phyloP scores from a whole-genome alignment of 441 rosid species.

The Croton laevigatus region DNA sequence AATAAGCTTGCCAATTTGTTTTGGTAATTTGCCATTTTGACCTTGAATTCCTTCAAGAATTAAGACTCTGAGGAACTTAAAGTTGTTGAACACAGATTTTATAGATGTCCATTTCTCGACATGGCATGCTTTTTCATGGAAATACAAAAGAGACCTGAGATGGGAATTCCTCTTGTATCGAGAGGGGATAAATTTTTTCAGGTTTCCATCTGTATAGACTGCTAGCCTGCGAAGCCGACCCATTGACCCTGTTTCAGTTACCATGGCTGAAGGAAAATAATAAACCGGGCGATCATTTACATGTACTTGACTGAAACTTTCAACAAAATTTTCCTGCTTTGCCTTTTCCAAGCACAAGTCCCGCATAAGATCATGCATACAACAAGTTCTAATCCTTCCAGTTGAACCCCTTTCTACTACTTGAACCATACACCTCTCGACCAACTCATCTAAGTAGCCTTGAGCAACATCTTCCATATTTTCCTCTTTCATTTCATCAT shows the following conservation, averaged over 20 bases:
- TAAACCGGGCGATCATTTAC: neutral
- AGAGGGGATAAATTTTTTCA: constrained; percentile 17
- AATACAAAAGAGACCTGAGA: constrained; percentile 26
- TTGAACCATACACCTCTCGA: constrained; percentile 27
- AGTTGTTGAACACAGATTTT: constrained; percentile 15
- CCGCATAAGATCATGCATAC: constrained; percentile 31
- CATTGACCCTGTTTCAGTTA: constrained; percentile 19
- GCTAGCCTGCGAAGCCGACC: constrained; percentile 32
- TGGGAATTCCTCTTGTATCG: constrained; percentile 23
- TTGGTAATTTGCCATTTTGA: constrained; percentile 17
- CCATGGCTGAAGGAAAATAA: neutral
- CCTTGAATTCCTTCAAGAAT: constrained; percentile 23
- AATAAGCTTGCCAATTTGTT: constrained; percentile 23
- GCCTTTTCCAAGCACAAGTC: constrained; percentile 23
- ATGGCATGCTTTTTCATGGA: constrained; percentile 19
- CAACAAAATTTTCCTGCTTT: constrained; percentile 24
- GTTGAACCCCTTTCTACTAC: constrained; percentile 21
- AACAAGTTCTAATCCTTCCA: constrained; percentile 26
- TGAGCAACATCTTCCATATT: constrained; percentile 26
- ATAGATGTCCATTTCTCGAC: constrained; percentile 20
- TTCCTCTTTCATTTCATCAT: constrained; percentile 11
- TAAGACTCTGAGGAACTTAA: constrained; percentile 20
- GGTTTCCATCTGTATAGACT: constrained; percentile 12
- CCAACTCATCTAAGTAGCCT: constrained; percentile 23
- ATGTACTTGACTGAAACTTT: constrained; percentile 8